A percentile compares a stretch with the other conserved stretches of the same genome.
Evolutionary conservation across 2,329 filamentous ascomycete species (phyloP).

Genomic region (Hypoxylon sp.): DNA sequence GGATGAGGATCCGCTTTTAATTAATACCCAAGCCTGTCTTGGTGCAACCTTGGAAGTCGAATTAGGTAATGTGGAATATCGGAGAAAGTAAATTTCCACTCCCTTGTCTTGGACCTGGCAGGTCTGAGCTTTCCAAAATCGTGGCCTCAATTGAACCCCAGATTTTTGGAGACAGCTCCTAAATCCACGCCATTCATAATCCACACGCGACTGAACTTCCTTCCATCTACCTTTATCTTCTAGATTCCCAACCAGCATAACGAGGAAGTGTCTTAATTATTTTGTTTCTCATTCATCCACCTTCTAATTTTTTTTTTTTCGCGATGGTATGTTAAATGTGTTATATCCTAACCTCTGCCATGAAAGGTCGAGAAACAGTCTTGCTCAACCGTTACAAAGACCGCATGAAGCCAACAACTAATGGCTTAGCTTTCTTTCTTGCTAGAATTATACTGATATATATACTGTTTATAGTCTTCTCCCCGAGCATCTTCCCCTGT

Average conservation of each 20-base stretch:
- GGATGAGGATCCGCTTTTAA: neutral
- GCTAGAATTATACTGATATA: constrained; percentile 28
- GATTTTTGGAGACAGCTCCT: constrained; percentile 53
- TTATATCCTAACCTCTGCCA: neutral
- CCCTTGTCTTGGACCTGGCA: neutral
- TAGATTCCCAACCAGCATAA: constrained; percentile 29
- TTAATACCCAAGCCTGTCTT: neutral
- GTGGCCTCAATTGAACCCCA: constrained; percentile 59
- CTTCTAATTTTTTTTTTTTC: constrained; percentile 41
- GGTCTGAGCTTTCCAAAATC: constrained; percentile 52
- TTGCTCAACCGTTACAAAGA: neutral
- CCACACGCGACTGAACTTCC: constrained; percentile 40
- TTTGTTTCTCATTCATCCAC: constrained; percentile 30
- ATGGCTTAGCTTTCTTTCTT: neutral
- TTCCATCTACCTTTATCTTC: constrained; percentile 60
- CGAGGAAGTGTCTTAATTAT: constrained; percentile 33
- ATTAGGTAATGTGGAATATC: constrained; percentile 16
- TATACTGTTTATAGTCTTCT: constrained; percentile 64
- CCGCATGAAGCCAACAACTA: neutral
- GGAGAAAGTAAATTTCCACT: constrained; percentile 44
- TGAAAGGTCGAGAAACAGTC: neutral
- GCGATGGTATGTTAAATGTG: constrained; percentile 45
- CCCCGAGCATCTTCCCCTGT: constrained; percentile 73
- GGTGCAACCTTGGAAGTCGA: too few relatives aligned
- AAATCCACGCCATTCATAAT: constrained; percentile 46